These are phyloP conservation scores for Claviceps lovelessii DNA, from an alignment of 2,329 filamentous ascomycete species.

Conservation along the genomic window DNA sequence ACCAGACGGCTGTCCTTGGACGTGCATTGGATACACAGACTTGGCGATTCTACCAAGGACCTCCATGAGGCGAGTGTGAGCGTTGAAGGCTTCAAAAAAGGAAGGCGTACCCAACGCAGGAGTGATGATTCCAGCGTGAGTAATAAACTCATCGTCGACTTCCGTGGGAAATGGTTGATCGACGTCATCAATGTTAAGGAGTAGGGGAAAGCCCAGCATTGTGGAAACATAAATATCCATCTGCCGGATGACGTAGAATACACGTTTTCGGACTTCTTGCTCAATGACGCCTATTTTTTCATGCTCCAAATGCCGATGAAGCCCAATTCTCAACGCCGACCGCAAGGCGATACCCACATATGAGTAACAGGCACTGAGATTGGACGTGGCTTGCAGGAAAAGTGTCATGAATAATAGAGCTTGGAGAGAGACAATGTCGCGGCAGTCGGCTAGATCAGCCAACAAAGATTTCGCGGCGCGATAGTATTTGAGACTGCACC, in stretches of 20 bases:
- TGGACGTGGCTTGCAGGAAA: conserved; percentile 67
- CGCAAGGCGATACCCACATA: conserved; percentile 67
- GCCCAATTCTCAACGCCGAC: conserved; percentile 60
- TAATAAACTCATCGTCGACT: conserved; percentile 55
- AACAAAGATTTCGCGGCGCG: conserved; percentile 51
- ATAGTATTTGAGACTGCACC: conserved; percentile 56
- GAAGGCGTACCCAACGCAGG: conserved; percentile 43
- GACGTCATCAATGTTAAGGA: conserved; percentile 49
- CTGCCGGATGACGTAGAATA: conserved; percentile 55
- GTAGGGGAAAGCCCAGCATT: conserved; percentile 49
- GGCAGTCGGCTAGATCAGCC: conserved; percentile 52
- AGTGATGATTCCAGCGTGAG: conserved; percentile 37
- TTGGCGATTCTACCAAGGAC: conserved; percentile 52
- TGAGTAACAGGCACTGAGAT: conserved; percentile 65
- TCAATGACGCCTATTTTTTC: conserved; percentile 48
- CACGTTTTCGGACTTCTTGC: conserved; percentile 46
- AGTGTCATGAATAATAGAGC: conserved; percentile 67
- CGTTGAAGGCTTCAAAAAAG: conserved; percentile 51
- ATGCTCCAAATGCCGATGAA: conserved; percentile 59
- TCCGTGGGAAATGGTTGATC: conserved; percentile 52
- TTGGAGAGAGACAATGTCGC: conserved; percentile 61
- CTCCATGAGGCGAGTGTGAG: conserved; percentile 47
- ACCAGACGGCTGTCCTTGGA: conserved; percentile 31
- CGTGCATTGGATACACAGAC: conserved; percentile 50
- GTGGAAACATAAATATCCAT: conserved; percentile 59